phyloP scores from a whole-genome alignment of 495 filamentous ascomycete species.

The Podospora sp. region DNA sequence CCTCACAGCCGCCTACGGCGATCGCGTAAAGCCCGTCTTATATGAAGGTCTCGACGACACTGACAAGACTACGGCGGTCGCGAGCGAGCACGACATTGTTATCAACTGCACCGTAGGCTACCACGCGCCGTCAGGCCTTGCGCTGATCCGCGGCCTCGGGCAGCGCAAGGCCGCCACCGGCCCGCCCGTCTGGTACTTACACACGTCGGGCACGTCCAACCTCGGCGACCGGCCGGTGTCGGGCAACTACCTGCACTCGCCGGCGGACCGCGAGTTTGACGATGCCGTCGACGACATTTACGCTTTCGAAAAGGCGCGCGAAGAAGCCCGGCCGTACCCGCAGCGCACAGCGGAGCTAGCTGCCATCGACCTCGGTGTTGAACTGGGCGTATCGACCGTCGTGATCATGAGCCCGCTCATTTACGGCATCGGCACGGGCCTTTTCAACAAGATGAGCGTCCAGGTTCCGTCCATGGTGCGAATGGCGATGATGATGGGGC shows the following conservation, averaged over 20 bases:
- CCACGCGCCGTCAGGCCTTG: conserved; percentile 8
- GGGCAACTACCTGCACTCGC: conserved; percentile 22
- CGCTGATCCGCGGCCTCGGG: conserved; percentile 34
- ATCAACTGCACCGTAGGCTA: conserved; percentile 19
- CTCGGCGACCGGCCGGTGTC: conserved; percentile 49
- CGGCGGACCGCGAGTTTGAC: conserved; percentile 40
- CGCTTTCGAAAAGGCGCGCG: conserved; percentile 40
- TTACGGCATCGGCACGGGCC: conserved; percentile 50
- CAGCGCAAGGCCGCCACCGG: conserved; percentile 38
- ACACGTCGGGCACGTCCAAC: conserved; percentile 56
- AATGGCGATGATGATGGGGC: conserved; percentile 33
- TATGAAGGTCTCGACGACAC: conserved; percentile 21
- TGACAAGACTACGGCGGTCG: conserved; percentile 12
- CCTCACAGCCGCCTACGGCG: conserved; percentile 19
- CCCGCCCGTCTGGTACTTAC: conserved; percentile 37
- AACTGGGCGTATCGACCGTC: conserved; percentile 45
- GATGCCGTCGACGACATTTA: conserved; percentile 49
- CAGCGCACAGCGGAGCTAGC: conserved; percentile 53
- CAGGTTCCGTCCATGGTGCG: conserved; percentile 42
- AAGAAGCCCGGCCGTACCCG: conserved; percentile 38
- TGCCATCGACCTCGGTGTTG: conserved; percentile 44
- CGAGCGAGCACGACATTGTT: conserved; percentile 15
- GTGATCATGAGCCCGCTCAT: conserved; percentile 54
- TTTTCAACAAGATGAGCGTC: conserved; percentile 44
- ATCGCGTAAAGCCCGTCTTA: conserved; percentile 22